Conservation (phyloP, 2,329 filamentous ascomycete species). For the Alternaria infectoria region DNA sequence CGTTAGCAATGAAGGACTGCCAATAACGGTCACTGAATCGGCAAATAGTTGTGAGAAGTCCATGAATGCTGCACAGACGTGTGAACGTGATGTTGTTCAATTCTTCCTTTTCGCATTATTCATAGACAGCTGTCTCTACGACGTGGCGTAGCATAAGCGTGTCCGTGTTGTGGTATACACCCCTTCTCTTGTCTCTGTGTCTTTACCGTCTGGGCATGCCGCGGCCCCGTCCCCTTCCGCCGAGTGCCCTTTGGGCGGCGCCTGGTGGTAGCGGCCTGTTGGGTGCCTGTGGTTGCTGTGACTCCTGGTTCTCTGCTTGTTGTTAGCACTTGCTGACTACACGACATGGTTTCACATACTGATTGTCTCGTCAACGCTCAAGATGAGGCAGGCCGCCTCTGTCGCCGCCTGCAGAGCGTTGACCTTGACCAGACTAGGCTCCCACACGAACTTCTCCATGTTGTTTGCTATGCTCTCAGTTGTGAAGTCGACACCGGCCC, state of each 20-base stretch:
- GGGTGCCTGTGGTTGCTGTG: slow-evolving; percentile 80
- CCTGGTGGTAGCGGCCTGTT: slow-evolving; percentile 66
- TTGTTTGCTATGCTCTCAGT: slow-evolving; percentile 94
- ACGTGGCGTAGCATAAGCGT: slow-evolving; percentile 14
- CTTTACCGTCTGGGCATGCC: slow-evolving; percentile 83
- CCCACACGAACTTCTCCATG: slow-evolving; percentile 96
- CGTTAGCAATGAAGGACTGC: background rate
- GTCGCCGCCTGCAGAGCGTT: slow-evolving; percentile 97
- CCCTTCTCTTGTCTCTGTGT: background rate
- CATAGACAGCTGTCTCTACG: slow-evolving; percentile 37
- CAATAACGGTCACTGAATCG: background rate
- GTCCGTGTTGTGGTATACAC: slow-evolving; percentile 34
- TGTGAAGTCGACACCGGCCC: slow-evolving; percentile 95
- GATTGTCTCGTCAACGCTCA: slow-evolving; percentile 98
- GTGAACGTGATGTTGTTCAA: background rate
- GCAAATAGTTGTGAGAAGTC: background rate
- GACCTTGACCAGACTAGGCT: slow-evolving; percentile 93
- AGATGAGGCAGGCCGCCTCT: slow-evolving; percentile 92
- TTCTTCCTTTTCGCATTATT: slow-evolving; percentile 37
- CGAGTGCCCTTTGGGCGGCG: slow-evolving; percentile 86
- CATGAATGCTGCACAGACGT: background rate
- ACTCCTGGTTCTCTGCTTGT: slow-evolving; percentile 82
- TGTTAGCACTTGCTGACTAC: slow-evolving; percentile 22
- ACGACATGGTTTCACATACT: slow-evolving; percentile 57
- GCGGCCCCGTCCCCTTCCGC: slow-evolving; percentile 69